These are phyloP conservation scores for Tylopilus felleus DNA, from an alignment of 768 basidiomycete species.

Conservation along the genomic window DNA sequence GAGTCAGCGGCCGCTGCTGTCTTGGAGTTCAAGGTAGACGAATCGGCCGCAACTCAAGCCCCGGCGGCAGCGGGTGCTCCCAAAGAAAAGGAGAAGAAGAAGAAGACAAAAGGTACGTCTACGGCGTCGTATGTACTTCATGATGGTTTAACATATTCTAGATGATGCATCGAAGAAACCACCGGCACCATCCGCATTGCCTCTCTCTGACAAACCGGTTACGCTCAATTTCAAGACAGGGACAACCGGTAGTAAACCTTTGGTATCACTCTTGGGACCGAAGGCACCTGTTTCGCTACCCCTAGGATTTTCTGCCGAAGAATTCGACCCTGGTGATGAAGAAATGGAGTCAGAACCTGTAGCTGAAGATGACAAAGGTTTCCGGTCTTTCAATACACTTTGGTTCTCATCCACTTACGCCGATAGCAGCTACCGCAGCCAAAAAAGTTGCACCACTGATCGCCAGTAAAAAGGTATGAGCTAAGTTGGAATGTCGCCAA, in stretches of 20 bases:
- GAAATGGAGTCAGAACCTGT: constrained; percentile 42
- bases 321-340: constrained; percentile 41
- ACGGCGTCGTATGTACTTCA: not conserved
- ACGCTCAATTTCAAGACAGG: constrained; percentile 68
- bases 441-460: constrained; percentile 81
- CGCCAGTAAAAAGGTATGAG: constrained; percentile 75
- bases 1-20: constrained; percentile 74
- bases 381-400: not conserved
- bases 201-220: constrained; percentile 77
- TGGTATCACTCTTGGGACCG: constrained; percentile 20
- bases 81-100: constrained; percentile 59
- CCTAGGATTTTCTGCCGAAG: constrained; percentile 69
- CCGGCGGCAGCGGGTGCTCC: constrained; percentile 39
- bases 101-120: constrained; percentile 50
- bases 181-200: constrained; percentile 63
- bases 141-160: constrained; percentile 15
- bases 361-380: constrained; percentile 47
- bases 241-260: constrained; percentile 16
- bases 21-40: constrained; percentile 76
- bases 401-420: constrained; percentile 9
- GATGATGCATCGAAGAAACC: constrained; percentile 36
- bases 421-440: constrained; percentile 39
- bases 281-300: constrained; percentile 41
- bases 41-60: constrained; percentile 36
- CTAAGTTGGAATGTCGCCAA: not conserved